A percentile compares a stretch with the other conserved stretches of the same genome.
These are phyloP conservation scores for Syncephalastrum racemosum DNA, from an alignment of 371 early-diverging fungal species.

Conservation along the genomic window DNA sequence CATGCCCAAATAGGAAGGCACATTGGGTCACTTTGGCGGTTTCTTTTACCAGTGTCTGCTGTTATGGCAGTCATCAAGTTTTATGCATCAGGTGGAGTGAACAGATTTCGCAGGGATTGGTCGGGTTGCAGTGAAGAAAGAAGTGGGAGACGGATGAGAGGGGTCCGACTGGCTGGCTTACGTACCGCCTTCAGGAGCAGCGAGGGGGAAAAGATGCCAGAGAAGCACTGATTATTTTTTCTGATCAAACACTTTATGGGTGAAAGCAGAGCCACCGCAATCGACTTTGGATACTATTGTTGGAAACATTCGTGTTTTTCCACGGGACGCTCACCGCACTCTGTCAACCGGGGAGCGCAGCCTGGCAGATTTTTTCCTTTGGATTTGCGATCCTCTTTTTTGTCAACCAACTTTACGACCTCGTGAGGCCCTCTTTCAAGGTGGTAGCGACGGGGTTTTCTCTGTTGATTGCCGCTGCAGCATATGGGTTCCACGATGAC, in stretches of 20 bases:
- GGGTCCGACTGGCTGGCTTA: too few relatives aligned
- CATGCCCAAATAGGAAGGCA: slow-evolving; percentile 34
- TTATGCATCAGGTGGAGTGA: slow-evolving; percentile 30
- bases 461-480: slow-evolving; percentile 3
- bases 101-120: too few relatives aligned
- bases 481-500: slow-evolving; percentile 28
- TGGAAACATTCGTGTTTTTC: slow-evolving; percentile 43
- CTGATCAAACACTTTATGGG: too few relatives aligned
- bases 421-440: slow-evolving; percentile 18
- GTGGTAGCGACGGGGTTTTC: slow-evolving; percentile 11
- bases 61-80: slow-evolving; percentile 46
- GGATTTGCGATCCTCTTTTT: slow-evolving; percentile 39
- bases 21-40: slow-evolving; percentile 39
- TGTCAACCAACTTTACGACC: slow-evolving; percentile 34
- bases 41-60: slow-evolving; percentile 43
- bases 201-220: too few relatives aligned
- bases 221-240: too few relatives aligned
- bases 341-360: slow-evolving; percentile 35
- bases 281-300: slow-evolving; percentile 32
- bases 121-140: too few relatives aligned
- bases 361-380: slow-evolving; percentile 45
- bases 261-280: slow-evolving; percentile 36
- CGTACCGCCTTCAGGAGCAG: too few relatives aligned
- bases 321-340: slow-evolving; percentile 45
- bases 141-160: background rate